A percentile compares a stretch with the other conserved stretches of the same genome.
Evolutionary conservation across 805 yeast genomes (phyloP).

Genomic region (Candida wancherniae): DNA sequence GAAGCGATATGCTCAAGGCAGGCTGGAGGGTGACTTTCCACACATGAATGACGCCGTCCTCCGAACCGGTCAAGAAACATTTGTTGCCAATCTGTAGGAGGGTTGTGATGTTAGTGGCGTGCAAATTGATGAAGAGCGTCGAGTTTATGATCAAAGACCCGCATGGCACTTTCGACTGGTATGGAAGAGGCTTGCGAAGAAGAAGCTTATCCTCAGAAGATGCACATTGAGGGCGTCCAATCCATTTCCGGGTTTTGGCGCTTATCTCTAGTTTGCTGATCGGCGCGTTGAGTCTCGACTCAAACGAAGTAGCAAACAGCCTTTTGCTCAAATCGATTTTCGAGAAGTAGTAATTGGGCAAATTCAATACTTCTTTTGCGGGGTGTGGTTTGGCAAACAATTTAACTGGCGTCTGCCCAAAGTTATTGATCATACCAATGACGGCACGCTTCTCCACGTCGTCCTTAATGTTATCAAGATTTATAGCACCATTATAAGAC

Average conservation of each 20-base stretch:
- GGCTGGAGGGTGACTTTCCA: slow-evolving; percentile 44
- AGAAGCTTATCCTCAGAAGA: slow-evolving; percentile 34
- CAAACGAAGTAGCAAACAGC: slow-evolving; percentile 29
- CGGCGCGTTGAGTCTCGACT: slow-evolving; percentile 37
- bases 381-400: slow-evolving; percentile 70
- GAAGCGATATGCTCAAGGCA: slow-evolving; percentile 31
- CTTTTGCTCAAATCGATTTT: slow-evolving; percentile 1
- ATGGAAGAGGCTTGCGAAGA: slow-evolving; percentile 26
- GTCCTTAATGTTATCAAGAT: slow-evolving; percentile 68
- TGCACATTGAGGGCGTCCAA: slow-evolving; percentile 42
- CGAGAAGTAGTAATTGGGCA: slow-evolving; percentile 34
- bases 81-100: slow-evolving; percentile 39
- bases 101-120: slow-evolving; percentile 34
- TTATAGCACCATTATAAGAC: slow-evolving; percentile 80
- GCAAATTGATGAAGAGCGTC: slow-evolving; percentile 39
- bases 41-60: slow-evolving; percentile 56
- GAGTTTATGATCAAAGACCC: slow-evolving; percentile 40
- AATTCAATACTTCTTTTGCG: slow-evolving; percentile 33
- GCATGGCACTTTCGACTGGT: slow-evolving; percentile 15
- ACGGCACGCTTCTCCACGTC: slow-evolving; percentile 70
- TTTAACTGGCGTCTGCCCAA: slow-evolving; percentile 85
- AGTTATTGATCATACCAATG: slow-evolving; percentile 82
- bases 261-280: slow-evolving; percentile 45
- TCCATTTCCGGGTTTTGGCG: slow-evolving; percentile 43
- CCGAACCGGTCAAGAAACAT: slow-evolving; percentile 45